phyloP scores from a whole-genome alignment of 208 protist genomes.

The Tritrichomonas foetus region DNA sequence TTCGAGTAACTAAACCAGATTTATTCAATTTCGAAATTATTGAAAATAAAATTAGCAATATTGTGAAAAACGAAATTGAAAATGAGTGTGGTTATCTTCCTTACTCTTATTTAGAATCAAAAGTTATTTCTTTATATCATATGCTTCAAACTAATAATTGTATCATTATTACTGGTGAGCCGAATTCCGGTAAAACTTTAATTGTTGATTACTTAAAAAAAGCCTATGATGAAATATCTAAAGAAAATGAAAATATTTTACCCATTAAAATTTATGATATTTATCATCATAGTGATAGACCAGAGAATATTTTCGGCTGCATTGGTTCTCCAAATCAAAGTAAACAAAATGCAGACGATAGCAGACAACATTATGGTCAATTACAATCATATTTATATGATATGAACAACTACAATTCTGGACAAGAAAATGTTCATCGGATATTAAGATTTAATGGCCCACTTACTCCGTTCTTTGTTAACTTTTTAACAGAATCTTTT shows the following conservation, averaged over 20 bases:
- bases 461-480: not conserved
- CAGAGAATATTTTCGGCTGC: not conserved
- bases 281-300: not conserved
- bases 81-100: not conserved
- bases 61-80: not conserved
- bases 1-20: not conserved
- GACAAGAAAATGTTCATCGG: not conserved
- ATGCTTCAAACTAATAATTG: not conserved
- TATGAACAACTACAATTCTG: not conserved
- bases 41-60: not conserved
- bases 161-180: not conserved
- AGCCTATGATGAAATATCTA: not conserved
- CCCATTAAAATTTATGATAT: conserved; percentile 7
- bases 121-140: not conserved
- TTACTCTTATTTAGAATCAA: not conserved
- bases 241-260: not conserved
- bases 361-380: not conserved
- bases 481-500: not conserved
- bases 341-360: no score
- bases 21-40: not conserved
- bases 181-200: not conserved
- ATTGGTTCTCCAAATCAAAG: not conserved
- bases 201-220: not conserved
- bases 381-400: not conserved
- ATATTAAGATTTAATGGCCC: conserved; percentile 28